Evolutionary conservation across 192 early-diverging fungal species (phyloP).

Genomic region (Coemansia sp.): DNA sequence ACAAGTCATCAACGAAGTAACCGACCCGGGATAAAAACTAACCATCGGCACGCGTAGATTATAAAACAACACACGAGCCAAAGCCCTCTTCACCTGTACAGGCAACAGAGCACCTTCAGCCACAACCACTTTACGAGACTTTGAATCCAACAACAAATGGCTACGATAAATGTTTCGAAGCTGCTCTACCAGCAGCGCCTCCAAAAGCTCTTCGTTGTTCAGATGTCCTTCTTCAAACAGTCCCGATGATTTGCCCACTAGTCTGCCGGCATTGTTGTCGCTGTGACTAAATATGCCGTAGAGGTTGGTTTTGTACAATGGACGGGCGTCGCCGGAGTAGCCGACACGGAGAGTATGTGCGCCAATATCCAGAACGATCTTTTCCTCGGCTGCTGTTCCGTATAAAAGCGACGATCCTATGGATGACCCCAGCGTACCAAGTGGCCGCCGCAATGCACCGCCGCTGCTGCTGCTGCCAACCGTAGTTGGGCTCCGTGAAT

Average conservation of each 20-base stretch:
- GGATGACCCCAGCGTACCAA: neutral
- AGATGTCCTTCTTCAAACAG: neutral
- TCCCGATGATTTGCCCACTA: neutral
- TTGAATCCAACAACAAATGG: slow-evolving; percentile 79
- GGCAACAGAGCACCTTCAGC: slow-evolving; percentile 77
- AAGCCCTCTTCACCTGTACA: slow-evolving; percentile 62
- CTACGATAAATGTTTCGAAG: slow-evolving; percentile 33
- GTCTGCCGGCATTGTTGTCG: slow-evolving; percentile 13
- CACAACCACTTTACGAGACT: slow-evolving; percentile 80
- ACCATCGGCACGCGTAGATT: slow-evolving; percentile 80
- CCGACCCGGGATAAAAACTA: slow-evolving; percentile 70
- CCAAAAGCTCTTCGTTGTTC: slow-evolving; percentile 19
- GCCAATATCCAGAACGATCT: slow-evolving; percentile 86
- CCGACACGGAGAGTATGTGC: slow-evolving; percentile 81
- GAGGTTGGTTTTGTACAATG: slow-evolving; percentile 68
- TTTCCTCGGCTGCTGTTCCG: slow-evolving; percentile 68
- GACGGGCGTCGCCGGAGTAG: slow-evolving; percentile 80
- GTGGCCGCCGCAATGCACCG: neutral
- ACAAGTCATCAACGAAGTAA: slow-evolving; percentile 74
- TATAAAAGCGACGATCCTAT: slow-evolving; percentile 6
- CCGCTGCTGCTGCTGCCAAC: slow-evolving; percentile 8
- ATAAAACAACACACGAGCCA: slow-evolving; percentile 74
- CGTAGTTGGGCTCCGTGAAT: neutral
- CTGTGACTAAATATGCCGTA: slow-evolving; percentile 26
- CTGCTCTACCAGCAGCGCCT: slow-evolving; percentile 27